Base-by-base conservation (phyloP, 139 green algal species). In the Asterochloris sp. region DNA sequence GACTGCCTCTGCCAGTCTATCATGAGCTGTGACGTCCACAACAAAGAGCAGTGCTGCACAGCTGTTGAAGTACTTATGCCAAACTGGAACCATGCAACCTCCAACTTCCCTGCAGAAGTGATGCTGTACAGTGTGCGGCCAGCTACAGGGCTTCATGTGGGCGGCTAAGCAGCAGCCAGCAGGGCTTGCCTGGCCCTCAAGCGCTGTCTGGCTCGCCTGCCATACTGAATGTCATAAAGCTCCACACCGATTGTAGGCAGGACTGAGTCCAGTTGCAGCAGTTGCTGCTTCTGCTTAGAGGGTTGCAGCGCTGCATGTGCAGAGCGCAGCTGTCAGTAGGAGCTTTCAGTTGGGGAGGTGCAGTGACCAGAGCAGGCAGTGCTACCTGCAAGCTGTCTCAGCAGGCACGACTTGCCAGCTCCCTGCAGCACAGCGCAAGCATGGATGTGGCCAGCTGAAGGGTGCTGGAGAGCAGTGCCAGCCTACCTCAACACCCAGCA, bases 81-180 rank as follows among this genome's bases (percentile, higher is more conserved):
- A 80, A 10, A 80, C 76, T 60, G 76, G 76, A 10, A 69, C 21
- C 76, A 80, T 80, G 14, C 76, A 80, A 68, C 76, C 76, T 69
- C 76, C 76, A 54, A 80, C n/a, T 80, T 80, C 76, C 61, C 76
- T 80, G 69, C 24, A 24, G 9, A 13, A 69, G 73, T n/a, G 11
- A 60, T 62, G 29, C 15, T 64, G 73, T 1, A 63, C 73, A 64
- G n/a, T 62, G 0, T 26, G 24, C 23, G 11, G 6, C 16, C 17
- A 60, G 24, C 0, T 76, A 21, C n/a, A 29, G 26, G 1, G 24
- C 12, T 19, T n/a, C n/a, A n/a, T 60, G n/a, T 24, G 62, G 63
- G 38, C 17, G 63, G 29, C 15, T 16, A 62, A 64, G 74, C 74
- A 64, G 73, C 38, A 13, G 29, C n/a, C 14, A 77, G 13, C 26